Evolutionary conservation across 2,329 filamentous ascomycete species (phyloP), one percentile per base, ranked within the genome.

Genomic region (Pleurostoma richardsiae): DNA sequence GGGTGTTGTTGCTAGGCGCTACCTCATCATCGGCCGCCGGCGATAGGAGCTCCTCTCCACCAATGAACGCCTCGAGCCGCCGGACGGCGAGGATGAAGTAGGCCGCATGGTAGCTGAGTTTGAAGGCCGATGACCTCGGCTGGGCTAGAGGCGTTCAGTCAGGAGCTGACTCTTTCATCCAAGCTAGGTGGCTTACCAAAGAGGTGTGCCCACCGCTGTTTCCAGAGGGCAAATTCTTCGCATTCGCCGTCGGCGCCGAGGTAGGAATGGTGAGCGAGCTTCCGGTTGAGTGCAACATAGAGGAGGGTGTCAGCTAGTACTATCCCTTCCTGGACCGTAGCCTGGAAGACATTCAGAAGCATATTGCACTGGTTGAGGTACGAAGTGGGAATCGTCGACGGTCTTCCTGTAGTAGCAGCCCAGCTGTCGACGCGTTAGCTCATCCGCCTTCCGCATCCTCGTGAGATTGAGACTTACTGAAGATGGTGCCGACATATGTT

Each of bases 281-380:
- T 45, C 11, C 43, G 38, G 38, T 45, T 45, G 6, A 45, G 30
- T 3, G 28, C 30, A 33, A 39, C 40, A 30, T 45, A 45, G 8
- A 45, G 43, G 27, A 41, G 28, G n/a, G 40, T 45, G 33, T 45
- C 43, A 10, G 43, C 43, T 19, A 45, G 29, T 10, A 45, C 30
- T 38, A 45, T 45, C 27, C 36, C 43, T 19, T 45, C 43, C 11
- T 41, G 43, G 11, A 45, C 43, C 4, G 43, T 45, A 3, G 36
- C 43, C 10, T 45, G 33, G 29, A 41, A 40, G 33, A 45, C 30
- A 27, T 36, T 45, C 6, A 45, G 43, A 4, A 45, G 38, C 19
- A 45, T 40, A 39, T 41, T 45, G 43, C 43, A 45, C 30, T 45
- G 43, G 27, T 45, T 41, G 19, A 45, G 43, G 28, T 45, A 45